phyloP scores from a whole-genome alignment of 306 rosid species.

The Cicer judaicum region DNA sequence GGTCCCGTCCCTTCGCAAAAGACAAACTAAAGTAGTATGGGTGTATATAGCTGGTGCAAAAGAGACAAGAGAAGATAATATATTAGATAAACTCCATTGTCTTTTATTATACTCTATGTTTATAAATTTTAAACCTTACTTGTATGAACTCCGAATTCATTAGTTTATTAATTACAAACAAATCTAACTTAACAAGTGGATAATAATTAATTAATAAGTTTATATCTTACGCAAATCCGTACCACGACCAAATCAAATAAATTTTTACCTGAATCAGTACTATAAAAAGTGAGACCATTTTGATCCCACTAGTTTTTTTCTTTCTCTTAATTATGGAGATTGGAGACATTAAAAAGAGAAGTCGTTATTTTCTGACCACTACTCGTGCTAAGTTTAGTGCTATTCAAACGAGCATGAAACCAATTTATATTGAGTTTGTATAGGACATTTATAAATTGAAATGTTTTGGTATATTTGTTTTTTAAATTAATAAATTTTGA shows the following conservation, averaged over 20 bases:
- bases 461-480: too few relatives aligned
- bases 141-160: not conserved
- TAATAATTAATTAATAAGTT: not conserved
- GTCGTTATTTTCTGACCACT: not conserved
- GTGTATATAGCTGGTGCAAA: slow-evolving; percentile 36
- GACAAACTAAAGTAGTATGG: slow-evolving; percentile 29
- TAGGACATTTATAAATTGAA: too few relatives aligned
- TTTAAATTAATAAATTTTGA: too few relatives aligned
- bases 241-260: slow-evolving; percentile 32
- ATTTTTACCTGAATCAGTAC: not conserved
- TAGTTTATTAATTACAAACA: slow-evolving; percentile 16
- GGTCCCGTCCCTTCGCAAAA: slow-evolving; percentile 24
- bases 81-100: slow-evolving; percentile 3
- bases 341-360: not conserved
- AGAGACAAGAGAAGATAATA: slow-evolving; percentile 47
- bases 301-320: not conserved
- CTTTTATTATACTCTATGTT: slow-evolving; percentile 22
- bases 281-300: slow-evolving; percentile 15
- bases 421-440: too few relatives aligned
- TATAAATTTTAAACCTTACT: not conserved
- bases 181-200: slow-evolving; percentile 34
- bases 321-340: not conserved
- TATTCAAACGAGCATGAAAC: too few relatives aligned
- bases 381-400: not conserved
- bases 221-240: slow-evolving; percentile 26